phyloP scores from a whole-genome alignment of 169 alveolate genomes.

The Cryptosporidium ryanae region DNA sequence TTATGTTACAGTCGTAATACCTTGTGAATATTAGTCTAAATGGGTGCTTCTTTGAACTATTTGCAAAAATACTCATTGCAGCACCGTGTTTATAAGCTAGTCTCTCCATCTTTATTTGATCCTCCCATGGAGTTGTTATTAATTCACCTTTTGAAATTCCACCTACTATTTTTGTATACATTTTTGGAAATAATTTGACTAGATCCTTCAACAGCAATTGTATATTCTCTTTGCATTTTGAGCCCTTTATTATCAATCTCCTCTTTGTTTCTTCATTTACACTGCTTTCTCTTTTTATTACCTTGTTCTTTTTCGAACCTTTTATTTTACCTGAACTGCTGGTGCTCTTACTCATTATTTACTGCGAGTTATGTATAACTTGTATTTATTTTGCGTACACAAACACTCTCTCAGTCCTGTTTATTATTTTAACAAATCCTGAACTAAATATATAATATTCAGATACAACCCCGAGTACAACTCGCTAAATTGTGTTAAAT shows the following conservation, averaged over 20 bases:
- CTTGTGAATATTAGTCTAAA: constrained; percentile 59
- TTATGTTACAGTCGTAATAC: constrained; percentile 50
- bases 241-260: constrained; percentile 56
- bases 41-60: constrained; percentile 66
- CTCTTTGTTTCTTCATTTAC: constrained; percentile 72
- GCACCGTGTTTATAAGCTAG: constrained; percentile 62
- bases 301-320: constrained; percentile 32
- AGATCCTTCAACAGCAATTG: constrained; percentile 36
- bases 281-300: constrained; percentile 45
- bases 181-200: constrained; percentile 42
- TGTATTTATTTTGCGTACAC: no score
- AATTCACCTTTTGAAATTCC: constrained; percentile 55
- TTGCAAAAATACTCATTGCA: constrained; percentile 62
- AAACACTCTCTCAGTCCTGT: no score
- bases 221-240: constrained; percentile 65
- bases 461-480: no score
- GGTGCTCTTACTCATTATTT: background rate
- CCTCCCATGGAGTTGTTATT: constrained; percentile 61
- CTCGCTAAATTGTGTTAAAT: no score
- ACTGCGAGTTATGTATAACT: no score
- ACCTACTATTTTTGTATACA: constrained; percentile 47
- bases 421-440: no score
- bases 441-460: no score
- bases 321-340: constrained; percentile 24
- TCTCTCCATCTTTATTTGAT: constrained; percentile 47